Percentiles rank a stretch among this genome's conserved stretches.
Evolutionary conservation across 352 stramenopile species (phyloP).

Genomic region (Globisporangium echinulatum): DNA sequence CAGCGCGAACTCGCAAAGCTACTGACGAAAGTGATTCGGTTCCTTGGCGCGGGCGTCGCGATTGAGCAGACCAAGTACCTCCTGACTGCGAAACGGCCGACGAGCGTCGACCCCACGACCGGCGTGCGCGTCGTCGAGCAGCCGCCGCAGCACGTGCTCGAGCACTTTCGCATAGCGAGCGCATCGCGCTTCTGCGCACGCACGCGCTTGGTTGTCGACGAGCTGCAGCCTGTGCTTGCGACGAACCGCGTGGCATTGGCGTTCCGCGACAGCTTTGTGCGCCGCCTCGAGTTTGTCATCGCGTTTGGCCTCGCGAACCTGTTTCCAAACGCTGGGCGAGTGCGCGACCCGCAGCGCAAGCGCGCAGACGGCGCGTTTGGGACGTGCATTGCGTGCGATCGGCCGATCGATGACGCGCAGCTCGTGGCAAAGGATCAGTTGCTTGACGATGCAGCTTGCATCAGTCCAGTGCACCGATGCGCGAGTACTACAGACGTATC

Average conservation of each 20-base stretch:
- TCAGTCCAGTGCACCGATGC: background rate
- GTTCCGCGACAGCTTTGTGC: slow-evolving; percentile 42
- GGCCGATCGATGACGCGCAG: slow-evolving; percentile 36
- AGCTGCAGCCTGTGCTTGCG: slow-evolving; percentile 33
- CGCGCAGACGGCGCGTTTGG: slow-evolving; percentile 20
- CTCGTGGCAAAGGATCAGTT: background rate
- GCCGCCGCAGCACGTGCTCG: slow-evolving; percentile 36
- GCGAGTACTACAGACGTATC: background rate
- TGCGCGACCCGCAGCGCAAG: slow-evolving; percentile 23
- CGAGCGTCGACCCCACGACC: slow-evolving; percentile 26
- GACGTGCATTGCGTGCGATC: slow-evolving; percentile 61
- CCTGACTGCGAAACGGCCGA: slow-evolving; percentile 22
- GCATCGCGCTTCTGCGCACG: slow-evolving; percentile 30
- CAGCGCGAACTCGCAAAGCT: slow-evolving; percentile 38
- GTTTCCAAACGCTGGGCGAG: slow-evolving; percentile 41
- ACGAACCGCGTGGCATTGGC: slow-evolving; percentile 31
- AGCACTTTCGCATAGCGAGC: slow-evolving; percentile 42
- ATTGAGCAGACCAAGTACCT: slow-evolving; percentile 70
- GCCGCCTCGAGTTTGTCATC: slow-evolving; percentile 40
- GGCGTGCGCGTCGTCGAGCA: slow-evolving; percentile 38
- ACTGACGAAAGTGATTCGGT: slow-evolving; percentile 48
- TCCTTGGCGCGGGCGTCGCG: slow-evolving; percentile 42
- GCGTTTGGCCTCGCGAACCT: slow-evolving; percentile 57
- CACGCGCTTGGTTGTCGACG: slow-evolving; percentile 37
- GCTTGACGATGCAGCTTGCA: background rate